Percentiles rank a stretch among this genome's conserved stretches.
These are phyloP conservation scores for Ceratocystis diversiconidia DNA, from an alignment of 2,329 filamentous ascomycete genomes.

Conservation along the genomic window DNA sequence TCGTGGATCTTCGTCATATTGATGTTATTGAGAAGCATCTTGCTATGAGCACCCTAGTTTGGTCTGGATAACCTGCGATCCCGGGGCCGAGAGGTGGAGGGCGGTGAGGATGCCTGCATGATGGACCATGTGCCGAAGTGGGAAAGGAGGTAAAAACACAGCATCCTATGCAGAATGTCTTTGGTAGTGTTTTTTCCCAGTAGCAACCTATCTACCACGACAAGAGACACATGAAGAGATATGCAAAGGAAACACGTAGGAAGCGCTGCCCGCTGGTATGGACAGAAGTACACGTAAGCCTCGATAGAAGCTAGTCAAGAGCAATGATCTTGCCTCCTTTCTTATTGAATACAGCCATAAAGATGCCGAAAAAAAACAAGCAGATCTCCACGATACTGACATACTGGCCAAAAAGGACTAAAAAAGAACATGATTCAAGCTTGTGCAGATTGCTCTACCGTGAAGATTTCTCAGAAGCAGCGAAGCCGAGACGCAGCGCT, in stretches of 20 bases:
- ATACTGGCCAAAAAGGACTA: background rate
- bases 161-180: background rate
- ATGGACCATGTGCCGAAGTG: background rate
- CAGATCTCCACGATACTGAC: background rate
- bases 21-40: too few species aligned
- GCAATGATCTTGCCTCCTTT: too few species aligned
- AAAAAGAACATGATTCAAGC: slow-evolving; percentile 23
- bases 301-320: too few species aligned
- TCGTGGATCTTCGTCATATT: too few species aligned
- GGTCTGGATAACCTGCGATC: too few species aligned
- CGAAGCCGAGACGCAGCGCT: slow-evolving; percentile 5
- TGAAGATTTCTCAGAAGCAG: background rate
- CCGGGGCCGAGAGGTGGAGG: background rate
- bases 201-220: background rate
- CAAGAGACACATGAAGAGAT: too few species aligned
- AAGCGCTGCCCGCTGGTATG: too few species aligned
- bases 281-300: too few species aligned
- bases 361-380: background rate
- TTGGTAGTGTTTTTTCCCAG: background rate
- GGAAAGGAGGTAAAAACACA: background rate
- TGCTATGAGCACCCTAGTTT: too few species aligned
- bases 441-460: slow-evolving; percentile 10
- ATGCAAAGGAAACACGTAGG: too few species aligned
- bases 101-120: background rate
- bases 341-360: too few species aligned